A percentile compares a stretch with the other conserved stretches of the same genome.
Evolutionary conservation across 805 yeast genomes (phyloP).

Genomic region (Nakazawaea anatomiae): DNA sequence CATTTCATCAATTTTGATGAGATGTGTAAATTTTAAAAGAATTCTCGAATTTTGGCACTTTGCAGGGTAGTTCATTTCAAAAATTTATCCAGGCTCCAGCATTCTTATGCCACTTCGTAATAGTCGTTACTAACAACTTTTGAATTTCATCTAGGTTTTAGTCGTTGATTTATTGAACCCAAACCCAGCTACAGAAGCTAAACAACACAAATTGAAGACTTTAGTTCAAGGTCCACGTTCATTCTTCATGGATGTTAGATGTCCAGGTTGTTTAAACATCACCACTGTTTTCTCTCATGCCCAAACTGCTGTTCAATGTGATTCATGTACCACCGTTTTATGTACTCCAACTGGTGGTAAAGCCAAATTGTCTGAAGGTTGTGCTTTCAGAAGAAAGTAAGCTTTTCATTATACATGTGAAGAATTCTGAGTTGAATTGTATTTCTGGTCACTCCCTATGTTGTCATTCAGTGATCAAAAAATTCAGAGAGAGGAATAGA

Average conservation of each 20-base stretch:
- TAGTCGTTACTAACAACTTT: neutral
- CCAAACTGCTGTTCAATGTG: slow-evolving; percentile 99
- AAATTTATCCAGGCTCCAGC: neutral
- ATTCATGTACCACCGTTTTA: slow-evolving; percentile 95
- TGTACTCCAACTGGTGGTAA: slow-evolving; percentile 99
- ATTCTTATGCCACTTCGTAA: too few species aligned
- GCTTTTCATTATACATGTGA: slow-evolving; percentile 5
- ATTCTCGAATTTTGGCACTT: neutral
- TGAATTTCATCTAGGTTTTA: slow-evolving; percentile 62
- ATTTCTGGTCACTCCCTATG: too few species aligned
- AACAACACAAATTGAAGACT: slow-evolving; percentile 95
- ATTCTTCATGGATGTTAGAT: slow-evolving; percentile 98
- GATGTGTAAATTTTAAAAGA: neutral
- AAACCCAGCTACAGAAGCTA: slow-evolving; percentile 92
- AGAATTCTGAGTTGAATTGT: too few species aligned
- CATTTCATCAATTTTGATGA: neutral
- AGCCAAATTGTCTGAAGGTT: slow-evolving; percentile 99
- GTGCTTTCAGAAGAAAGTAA: slow-evolving; percentile 99
- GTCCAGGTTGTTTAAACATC: slow-evolving; percentile 99
- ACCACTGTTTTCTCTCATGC: slow-evolving; percentile 99
- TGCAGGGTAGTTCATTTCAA: slow-evolving; percentile 2
- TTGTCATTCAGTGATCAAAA: too few species aligned
- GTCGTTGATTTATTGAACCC: slow-evolving; percentile 99
- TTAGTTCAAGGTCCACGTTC: slow-evolving; percentile 98
- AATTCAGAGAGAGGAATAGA: too few species aligned